phyloP scores from a whole-genome alignment of 2,329 filamentous ascomycete genomes.

The Xylariaceae sp. region DNA sequence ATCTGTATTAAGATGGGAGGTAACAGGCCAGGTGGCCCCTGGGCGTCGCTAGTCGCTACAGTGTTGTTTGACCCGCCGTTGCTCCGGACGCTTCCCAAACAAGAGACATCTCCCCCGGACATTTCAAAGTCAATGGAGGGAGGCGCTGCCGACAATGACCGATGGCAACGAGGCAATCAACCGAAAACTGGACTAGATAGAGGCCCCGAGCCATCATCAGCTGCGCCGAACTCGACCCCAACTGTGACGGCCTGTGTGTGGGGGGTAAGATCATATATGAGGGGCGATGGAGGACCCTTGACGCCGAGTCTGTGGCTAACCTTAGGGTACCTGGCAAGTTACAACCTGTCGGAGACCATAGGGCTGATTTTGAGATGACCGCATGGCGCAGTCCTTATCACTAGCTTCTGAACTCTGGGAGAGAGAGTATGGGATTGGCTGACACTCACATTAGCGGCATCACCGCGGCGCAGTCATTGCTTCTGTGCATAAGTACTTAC shows the following conservation, averaged over 20 bases:
- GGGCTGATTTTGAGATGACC: conserved; percentile 14
- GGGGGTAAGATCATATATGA: too few relatives aligned
- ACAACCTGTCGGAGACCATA: conserved; percentile 11
- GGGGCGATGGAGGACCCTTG: too few relatives aligned
- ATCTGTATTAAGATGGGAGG: too few relatives aligned
- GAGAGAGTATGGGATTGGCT: conserved; percentile 3
- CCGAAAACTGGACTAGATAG: conserved; percentile 1
- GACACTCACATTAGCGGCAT: conserved; percentile 3
- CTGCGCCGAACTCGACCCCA: not conserved
- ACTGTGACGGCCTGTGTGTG: conserved; percentile 5
- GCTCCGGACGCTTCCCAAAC: too few relatives aligned
- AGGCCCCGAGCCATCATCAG: too few relatives aligned
- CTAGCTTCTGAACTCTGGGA: not conserved
- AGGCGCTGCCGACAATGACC: conserved; percentile 1
- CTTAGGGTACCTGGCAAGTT: not conserved
- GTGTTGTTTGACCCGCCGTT: too few relatives aligned
- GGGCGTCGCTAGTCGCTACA: too few relatives aligned
- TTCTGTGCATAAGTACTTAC: not conserved
- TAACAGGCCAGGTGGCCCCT: too few relatives aligned
- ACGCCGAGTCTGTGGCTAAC: conserved; percentile 4
- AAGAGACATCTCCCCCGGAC: too few relatives aligned
- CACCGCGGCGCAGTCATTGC: conserved; percentile 8
- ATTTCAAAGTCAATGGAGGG: too few relatives aligned
- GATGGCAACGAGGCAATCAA: conserved; percentile 11
- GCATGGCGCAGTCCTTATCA: conserved; percentile 1